Base-by-base conservation (phyloP, 2,329 filamentous ascomycete genomes). In the Plenodomus lindquistii region DNA sequence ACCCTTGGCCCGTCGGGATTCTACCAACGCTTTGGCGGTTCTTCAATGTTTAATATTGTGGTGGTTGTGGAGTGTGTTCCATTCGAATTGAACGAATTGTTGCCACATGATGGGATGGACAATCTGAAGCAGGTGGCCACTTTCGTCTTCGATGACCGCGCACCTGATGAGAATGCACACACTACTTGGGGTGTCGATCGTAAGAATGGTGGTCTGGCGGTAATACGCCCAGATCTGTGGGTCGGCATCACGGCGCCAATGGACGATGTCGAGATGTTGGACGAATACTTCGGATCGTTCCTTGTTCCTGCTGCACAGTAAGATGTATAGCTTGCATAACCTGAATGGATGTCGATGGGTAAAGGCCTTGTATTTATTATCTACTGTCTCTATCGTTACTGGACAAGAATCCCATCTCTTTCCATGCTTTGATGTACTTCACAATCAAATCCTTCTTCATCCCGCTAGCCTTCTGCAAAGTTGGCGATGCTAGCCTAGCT, bases 151-250 rank as follows among this genome's bases (percentile, higher is more conserved):
- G 63, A 66, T 51, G 63, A 66, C 27, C 49, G 59, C 6, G 50
- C 59, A 11, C 63, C 62, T 1, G 62, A 66, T 48, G 62, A 66
- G 42, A 53, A 65, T 50, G 62, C 59, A 5, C 63, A 66, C 42
- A 40, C 29, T 21, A 44, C 19, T 15, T 66, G 45, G 17, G 63
- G 40, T 1, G 51, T 59, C 4, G 45, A 64, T 36, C 62, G 62
- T 46, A 44, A 41, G 0, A 59, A 40, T 17, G 63, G 63, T 6
- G 62, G 51, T 2, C 21, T 63, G 1, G 55, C 54, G 1, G 50
- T 55, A 40, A 52, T 62, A 40, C 29, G 57, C 40, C 56, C 57
- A 2, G 55, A 56, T 47, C 31, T 58, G 19, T 40, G 27, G 27
- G 27, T 31, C n/a, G 27, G 27, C 9, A 31, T n/a, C n/a, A 31